phyloP scores from a whole-genome alignment of 1,284 basidiomycete species.

The Sporisorium scitamineum region DNA sequence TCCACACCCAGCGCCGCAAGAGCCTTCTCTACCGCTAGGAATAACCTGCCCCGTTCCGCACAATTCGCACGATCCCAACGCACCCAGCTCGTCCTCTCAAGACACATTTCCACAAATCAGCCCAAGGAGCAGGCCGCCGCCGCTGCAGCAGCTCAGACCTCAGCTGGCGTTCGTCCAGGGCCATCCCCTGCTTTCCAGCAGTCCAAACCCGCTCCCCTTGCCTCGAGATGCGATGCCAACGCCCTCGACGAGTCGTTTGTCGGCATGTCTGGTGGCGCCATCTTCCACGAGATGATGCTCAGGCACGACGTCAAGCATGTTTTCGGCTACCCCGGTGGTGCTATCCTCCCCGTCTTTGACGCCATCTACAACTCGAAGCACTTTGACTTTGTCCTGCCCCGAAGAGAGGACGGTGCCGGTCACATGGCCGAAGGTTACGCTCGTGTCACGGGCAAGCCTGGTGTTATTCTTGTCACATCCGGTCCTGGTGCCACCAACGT shows the following conservation, averaged over 20 bases:
- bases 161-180: constrained; percentile 52
- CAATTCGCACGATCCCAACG: constrained; percentile 39
- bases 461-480: constrained; percentile 96
- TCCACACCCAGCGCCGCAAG: constrained; percentile 35
- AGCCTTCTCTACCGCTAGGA: constrained; percentile 48
- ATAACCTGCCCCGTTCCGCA: constrained; percentile 42
- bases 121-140: constrained; percentile 54
- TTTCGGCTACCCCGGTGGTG: constrained; percentile 97
- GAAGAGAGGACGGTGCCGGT: constrained; percentile 97
- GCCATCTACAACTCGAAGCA: constrained; percentile 96
- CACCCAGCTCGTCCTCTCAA: constrained; percentile 44
- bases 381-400: constrained; percentile 94
- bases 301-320: constrained; percentile 95
- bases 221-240: constrained; percentile 39
- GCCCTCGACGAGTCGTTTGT: constrained; percentile 76
- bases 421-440: constrained; percentile 99
- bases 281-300: constrained; percentile 99
- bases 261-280: constrained; percentile 93
- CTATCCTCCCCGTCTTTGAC: constrained; percentile 97
- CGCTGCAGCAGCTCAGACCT: constrained; percentile 38
- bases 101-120: constrained; percentile 54
- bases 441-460: constrained; percentile 95
- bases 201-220: constrained; percentile 42
- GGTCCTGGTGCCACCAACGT: constrained; percentile 98
- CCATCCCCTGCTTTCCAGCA: constrained; percentile 66